Evolutionary conservation across 1,284 basidiomycete genomes (phyloP), one percentile per base, ranked within the genome.

Genomic region (Puccinia horiana): DNA sequence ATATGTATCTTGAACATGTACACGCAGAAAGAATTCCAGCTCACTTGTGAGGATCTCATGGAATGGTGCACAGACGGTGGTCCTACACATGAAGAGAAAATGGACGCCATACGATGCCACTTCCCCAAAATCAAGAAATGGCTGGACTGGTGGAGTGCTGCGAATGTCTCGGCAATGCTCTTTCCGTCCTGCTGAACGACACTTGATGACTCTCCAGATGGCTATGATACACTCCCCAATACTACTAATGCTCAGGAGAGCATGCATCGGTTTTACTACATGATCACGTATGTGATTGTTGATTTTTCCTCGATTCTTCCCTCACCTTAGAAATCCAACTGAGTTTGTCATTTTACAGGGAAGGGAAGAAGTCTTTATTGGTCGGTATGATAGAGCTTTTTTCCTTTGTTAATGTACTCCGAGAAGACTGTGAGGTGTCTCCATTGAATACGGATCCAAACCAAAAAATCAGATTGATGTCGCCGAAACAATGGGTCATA

Each of bases 201-300:
- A n/a, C n/a, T n/a, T n/a, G n/a, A n/a, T n/a, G n/a, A n/a, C n/a
- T 54, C 16, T 14, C 29, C 47, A 4, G 29, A 74, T 52, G 72
- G 52, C 23, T 12, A 73, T 14, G 70, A 73, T 49, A 52, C 12
- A 9, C 73, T 75, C 14, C 73, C 73, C n/a, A 37, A 54, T 12
- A 75, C 73, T 14, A 75, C 49, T 20, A 75, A 75, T 75, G 73
- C 73, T 6, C 42, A 49, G 14, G 47, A 74, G 44, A 49, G 61
- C n/a, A 63, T 63, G 61, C 61, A 67, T 29, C 4, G 63, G 35
- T 23, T 67, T 32, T 44, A 69, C 44, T 75, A 75, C 37, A 58
- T 56, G 49, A 56, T 75, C 32, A 56, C 52, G 73, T 58, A 58
- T n/a, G n/a, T n/a, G n/a, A n/a, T n/a, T n/a, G n/a, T n/a, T n/a